Evolutionary conservation across 2,329 filamentous ascomycete genomes (phyloP).

Genomic region (Neonectria coccinea): DNA sequence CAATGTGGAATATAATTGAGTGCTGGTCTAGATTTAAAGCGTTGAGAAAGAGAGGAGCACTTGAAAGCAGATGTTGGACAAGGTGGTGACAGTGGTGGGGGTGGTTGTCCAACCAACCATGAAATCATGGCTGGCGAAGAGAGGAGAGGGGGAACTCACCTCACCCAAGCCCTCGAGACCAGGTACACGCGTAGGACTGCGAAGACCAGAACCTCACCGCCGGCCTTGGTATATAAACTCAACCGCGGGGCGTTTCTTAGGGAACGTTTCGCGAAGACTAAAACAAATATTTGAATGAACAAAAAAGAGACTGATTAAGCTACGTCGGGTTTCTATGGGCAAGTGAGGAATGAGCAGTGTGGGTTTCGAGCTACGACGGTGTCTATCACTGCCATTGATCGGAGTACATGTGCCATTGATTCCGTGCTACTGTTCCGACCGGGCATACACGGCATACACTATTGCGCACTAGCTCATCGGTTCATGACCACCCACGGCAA

Average conservation of each 20-base stretch:
- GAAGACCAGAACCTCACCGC: conserved; percentile 3
- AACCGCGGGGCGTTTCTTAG: conserved; percentile 1
- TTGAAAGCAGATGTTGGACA: conserved; percentile 42
- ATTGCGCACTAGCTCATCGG: background rate
- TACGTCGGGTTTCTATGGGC: background rate
- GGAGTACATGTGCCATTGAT: background rate
- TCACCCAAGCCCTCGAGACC: conserved; percentile 25
- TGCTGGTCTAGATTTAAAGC: conserved; percentile 52
- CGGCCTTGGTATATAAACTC: conserved; percentile 21
- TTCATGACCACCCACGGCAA: background rate
- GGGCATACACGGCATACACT: background rate
- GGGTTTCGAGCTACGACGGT: background rate
- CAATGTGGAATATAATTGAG: conserved; percentile 53
- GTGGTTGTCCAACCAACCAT: conserved; percentile 12
- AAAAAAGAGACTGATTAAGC: conserved; percentile 18
- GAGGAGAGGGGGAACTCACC: conserved; percentile 25
- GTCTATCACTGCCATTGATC: background rate
- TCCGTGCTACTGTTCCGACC: background rate
- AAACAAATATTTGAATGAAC: conserved; percentile 20
- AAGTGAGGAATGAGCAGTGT: conserved; percentile 6
- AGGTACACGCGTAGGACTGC: conserved; percentile 12
- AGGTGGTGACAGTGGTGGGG: conserved; percentile 35
- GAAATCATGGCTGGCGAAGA: conserved; percentile 11
- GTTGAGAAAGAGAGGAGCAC: conserved; percentile 48
- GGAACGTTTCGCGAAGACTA: conserved; percentile 6